These are phyloP conservation scores for Fraxinus latifolia DNA, from an alignment of 305 asterid species.

Conservation along the genomic window DNA sequence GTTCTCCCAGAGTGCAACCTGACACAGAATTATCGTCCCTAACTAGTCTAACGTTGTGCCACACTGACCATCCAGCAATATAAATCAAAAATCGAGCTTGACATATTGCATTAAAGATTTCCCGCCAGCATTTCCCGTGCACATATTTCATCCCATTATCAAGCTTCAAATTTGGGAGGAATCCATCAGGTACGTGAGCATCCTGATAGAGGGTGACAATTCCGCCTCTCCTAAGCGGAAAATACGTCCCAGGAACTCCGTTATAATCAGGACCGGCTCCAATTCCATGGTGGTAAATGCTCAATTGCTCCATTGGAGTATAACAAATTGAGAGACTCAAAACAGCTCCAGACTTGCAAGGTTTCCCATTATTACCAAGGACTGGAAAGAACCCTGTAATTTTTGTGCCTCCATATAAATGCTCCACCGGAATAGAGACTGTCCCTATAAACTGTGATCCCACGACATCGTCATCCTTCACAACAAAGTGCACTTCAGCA, in stretches of 20 bases:
- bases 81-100: conserved; percentile 75
- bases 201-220: conserved; percentile 88
- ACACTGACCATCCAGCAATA: conserved; percentile 96
- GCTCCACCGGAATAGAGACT: conserved; percentile 81
- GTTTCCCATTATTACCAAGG: conserved; percentile 68
- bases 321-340: conserved; percentile 72
- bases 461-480: conserved; percentile 86
- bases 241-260: conserved; percentile 90
- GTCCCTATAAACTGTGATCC: conserved; percentile 94
- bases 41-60: conserved; percentile 88
- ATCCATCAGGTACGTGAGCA: conserved; percentile 92
- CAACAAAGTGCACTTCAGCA: conserved; percentile 76
- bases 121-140: conserved; percentile 93
- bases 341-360: conserved; percentile 81
- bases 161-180: conserved; percentile 69
- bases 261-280: conserved; percentile 85
- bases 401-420: conserved; percentile 63
- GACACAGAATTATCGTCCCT: conserved; percentile 68
- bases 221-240: conserved; percentile 97
- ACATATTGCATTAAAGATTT: conserved; percentile 79
- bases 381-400: conserved; percentile 74
- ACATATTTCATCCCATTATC: conserved; percentile 67
- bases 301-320: conserved; percentile 68
- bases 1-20: conserved; percentile 75
- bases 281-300: conserved; percentile 69